phyloP scores from a whole-genome alignment of 306 rosid species.

The Potentilla sterilis region DNA sequence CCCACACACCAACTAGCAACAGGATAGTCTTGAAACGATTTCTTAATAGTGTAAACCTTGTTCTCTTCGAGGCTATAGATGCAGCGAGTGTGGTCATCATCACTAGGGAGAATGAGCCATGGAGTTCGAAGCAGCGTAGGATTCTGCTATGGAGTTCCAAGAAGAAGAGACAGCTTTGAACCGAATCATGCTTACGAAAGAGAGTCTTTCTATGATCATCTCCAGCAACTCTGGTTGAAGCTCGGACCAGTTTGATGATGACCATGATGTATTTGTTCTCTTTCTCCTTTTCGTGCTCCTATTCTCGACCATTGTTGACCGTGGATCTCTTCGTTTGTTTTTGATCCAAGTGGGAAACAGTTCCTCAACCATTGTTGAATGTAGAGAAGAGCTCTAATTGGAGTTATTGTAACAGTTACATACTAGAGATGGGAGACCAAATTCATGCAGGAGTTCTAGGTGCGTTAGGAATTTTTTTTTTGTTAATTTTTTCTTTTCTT shows the following conservation, averaged over 20 bases:
- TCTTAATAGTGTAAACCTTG: background rate
- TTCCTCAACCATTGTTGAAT: background rate
- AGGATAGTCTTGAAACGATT: background rate
- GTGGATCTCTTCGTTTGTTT: background rate
- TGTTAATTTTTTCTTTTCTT: too few relatives aligned
- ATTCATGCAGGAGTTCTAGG: background rate
- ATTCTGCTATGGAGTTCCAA: background rate
- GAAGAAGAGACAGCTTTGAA: background rate
- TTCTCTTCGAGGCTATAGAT: background rate
- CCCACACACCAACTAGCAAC: background rate
- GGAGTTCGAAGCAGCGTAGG: background rate
- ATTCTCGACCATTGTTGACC: too few relatives aligned
- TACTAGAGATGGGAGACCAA: background rate
- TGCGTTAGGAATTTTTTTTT: too few relatives aligned
- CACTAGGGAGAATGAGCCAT: background rate
- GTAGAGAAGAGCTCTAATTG: too few relatives aligned
- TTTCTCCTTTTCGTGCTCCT: background rate
- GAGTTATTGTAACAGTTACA: background rate
- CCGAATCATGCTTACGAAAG: background rate
- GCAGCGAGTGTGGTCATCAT: background rate
- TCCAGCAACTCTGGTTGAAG: background rate
- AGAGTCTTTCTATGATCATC: background rate
- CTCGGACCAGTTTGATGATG: background rate
- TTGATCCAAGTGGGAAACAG: background rate
- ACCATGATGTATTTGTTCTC: background rate